Conservation (phyloP, 768 basidiomycete genomes). For the Leccinum boreale region DNA sequence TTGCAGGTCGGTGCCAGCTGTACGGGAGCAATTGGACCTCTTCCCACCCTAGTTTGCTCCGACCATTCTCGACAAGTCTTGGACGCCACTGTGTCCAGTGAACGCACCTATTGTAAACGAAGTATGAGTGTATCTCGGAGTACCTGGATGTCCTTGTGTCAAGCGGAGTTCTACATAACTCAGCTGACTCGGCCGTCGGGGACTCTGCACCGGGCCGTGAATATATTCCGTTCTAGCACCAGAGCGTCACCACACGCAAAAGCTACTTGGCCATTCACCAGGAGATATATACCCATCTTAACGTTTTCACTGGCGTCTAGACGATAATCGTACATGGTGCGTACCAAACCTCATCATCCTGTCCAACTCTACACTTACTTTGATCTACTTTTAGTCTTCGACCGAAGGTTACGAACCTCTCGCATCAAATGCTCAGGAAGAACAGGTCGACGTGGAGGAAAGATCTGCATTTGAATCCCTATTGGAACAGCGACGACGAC, state of each 20-base stretch:
- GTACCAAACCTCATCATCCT: neutral
- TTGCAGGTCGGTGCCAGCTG: neutral
- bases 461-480: slow-evolving; percentile 12
- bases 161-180: neutral
- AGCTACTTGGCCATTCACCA: neutral
- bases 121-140: too few species aligned
- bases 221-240: neutral
- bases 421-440: slow-evolving; percentile 8
- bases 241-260: neutral
- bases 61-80: slow-evolving; percentile 37
- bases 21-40: slow-evolving; percentile 37
- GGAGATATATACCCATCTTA: neutral
- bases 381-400: slow-evolving; percentile 1
- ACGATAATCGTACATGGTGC: slow-evolving; percentile 12
- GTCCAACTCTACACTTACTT: neutral
- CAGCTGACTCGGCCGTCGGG: neutral
- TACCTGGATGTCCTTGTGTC: too few species aligned
- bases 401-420: slow-evolving; percentile 16
- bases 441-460: slow-evolving; percentile 9
- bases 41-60: slow-evolving; percentile 75
- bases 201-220: too few species aligned
- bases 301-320: neutral
- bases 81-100: neutral
- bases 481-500: slow-evolving; percentile 17
- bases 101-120: too few species aligned